Evolutionary conservation across 139 green algal species (phyloP), one percentile per base, ranked within the genome.

Genomic region (Edaphochlamys debaryana): DNA sequence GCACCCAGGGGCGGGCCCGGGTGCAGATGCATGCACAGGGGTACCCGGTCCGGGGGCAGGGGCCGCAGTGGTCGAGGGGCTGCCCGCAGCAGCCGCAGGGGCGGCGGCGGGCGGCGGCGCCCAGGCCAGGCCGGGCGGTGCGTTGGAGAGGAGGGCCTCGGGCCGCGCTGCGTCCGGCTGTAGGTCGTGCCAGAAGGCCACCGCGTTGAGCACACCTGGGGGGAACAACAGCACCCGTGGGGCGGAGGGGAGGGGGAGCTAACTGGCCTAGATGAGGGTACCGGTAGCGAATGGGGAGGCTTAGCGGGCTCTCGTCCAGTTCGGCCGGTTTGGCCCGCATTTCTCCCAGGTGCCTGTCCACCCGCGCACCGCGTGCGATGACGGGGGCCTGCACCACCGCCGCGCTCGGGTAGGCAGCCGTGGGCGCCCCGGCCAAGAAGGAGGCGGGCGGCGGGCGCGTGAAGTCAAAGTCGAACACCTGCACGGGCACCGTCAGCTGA

Each of bases 161-260:
- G 19, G 30, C 41, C 63, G 15, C 6, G 22, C 5, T 17, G 22
- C 6, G 81, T 96, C 93, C 50, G 97, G 89, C 58, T 95, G 86
- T 36, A 98, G 85, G 70, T 97, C 94, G 71, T 95, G 96, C 94
- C 94, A 98, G 70, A 96, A 93, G 4, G 85, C 85, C 15, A 97
- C 85, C 5, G 91, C 93, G 67, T 98, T 98, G 52, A 98, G 69
- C 13, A 82, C 67, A 7, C 94, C 82, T 79, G 64, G 45, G 11
- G 45, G 45, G 13, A 13, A 54, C 70, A n/a, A 41, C n/a, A n/a
- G n/a, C n/a, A n/a, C n/a, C n/a, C n/a, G 22, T 2, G 45, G 42
- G 30, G 27, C 91, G 40, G 54, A 48, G 9, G 62, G 67, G 19
- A 88, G 38, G 32, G 63, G 42, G 23, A 64, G 48, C 25, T 50